Base-by-base conservation (phyloP, 139 green algal genomes). In the Edaphochlamys debaryana region DNA sequence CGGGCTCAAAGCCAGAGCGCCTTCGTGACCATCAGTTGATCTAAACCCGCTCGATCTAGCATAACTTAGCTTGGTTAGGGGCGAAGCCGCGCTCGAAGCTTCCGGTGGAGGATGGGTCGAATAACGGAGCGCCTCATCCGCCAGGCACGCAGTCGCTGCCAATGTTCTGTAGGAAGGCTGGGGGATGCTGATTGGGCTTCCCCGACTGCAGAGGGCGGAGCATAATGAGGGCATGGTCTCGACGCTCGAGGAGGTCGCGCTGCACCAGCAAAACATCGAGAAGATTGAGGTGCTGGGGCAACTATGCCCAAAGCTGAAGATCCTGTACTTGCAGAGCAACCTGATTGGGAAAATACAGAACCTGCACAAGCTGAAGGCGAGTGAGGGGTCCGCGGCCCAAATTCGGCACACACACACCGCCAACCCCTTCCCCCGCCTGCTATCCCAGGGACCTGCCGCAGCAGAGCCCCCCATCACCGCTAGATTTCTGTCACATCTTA, bases 291-390 rank as follows among this genome's bases (percentile, higher is more conserved):
- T 93, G 30, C 67, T 98, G 9, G 94, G 93, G 19, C 90, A 95
- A 7, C 48, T 94, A 3, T 98, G 95, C 87, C 91, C 93, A 0
- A 73, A 94, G 27, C 86, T 99, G 8, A 94, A 93, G 69, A 98
- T 98, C n/a, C 82, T 98, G 1, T 97, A 97, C 69, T 85, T 99
- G 25, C 96, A 99, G 50, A 98, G 95, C 91, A 99, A 99, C 84
- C 63, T 97, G 0, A 98, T 99, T 29, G 67, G 82, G 30, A 96
- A 94, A 45, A 91, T 99, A 22, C 88, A 98, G 72, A 96, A 97
- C 84, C 76, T 99, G 34, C 91, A 97, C 89, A 93, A 93, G 58
- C 91, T 99, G 32, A 99, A 99, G 94, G 93, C 93, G 56, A 20
- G 70, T 71, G 7, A 23, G 2, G 13, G 27, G 27, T 3, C 40